Base-by-base conservation (phyloP, 495 filamentous ascomycete genomes). In the Neurospora sp. region DNA sequence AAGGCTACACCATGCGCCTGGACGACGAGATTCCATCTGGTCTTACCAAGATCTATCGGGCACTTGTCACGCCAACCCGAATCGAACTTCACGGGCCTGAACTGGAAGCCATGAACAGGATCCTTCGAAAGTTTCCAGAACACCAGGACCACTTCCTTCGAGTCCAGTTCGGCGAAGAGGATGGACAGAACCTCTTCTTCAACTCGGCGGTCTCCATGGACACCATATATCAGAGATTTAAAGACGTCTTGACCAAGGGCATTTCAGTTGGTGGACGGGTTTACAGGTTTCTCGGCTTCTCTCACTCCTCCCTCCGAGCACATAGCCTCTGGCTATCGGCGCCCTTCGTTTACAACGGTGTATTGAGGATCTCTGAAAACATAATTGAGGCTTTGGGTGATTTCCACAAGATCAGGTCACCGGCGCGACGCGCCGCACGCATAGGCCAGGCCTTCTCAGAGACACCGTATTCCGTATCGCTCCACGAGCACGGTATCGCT, bases 401-500 rank as follows among this genome's bases (percentile, higher is more conserved):
- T 48, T 95, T 96, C 76, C 77, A 80, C 7, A 37, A 80, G 0
- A 91, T 96, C 59, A 82, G 81, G 5, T 90, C 84, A 4, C 91
- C 92, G 0, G 92, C 93, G 1, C 89, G 88, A 72, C 93, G 91
- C 71, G 93, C 93, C 0, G 93, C 93, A 0, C 84, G 93, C 40
- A 94, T 96, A 42, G 93, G 93, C 1, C 93, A 96, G 76, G 89
- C 91, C 0, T 96, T 96, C 71, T 92, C 92, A 0, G 91, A 96
- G 72, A 96, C 93, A 0, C 85, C 90, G 0, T 82, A 87, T 37
- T 75, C 85, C 1, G 75, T 92, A 1, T 75, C 82, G 4, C 73
- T 84, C 6, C 44, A 82, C 20, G 79, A 81, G 1, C 59, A 80
- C n/a, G 44, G 71, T 14, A 82, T 86, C 9, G 53, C 69, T 0